Evolutionary conservation across 495 filamentous ascomycete species (phyloP).

Genomic region (Xylaria grammica): DNA sequence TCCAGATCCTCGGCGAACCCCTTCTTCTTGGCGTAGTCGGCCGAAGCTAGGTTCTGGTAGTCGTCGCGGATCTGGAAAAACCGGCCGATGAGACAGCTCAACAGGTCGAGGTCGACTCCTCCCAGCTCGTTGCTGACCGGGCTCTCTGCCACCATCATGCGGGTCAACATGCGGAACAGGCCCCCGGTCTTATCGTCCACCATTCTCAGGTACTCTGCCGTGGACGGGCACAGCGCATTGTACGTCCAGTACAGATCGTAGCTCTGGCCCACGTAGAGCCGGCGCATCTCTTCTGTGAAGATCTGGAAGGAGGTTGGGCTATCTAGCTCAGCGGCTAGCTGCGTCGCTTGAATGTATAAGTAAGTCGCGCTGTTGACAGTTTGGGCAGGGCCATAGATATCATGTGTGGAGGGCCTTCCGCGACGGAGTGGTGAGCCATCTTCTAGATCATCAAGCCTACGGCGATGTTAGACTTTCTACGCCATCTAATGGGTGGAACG

Average conservation of each 20-base stretch:
- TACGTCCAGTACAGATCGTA: conserved; percentile 46
- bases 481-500: not conserved
- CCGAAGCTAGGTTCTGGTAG: conserved; percentile 41
- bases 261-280: conserved; percentile 39
- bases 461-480: not conserved
- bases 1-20: conserved; percentile 20
- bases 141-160: conserved; percentile 37
- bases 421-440: conserved; percentile 46
- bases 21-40: conserved; percentile 15
- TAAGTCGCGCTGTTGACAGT: conserved; percentile 61
- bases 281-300: conserved; percentile 34
- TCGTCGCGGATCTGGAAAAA: conserved; percentile 49
- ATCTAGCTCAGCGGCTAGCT: not conserved
- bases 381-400: conserved; percentile 44
- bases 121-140: conserved; percentile 25
- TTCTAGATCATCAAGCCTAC: conserved; percentile 48
- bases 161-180: conserved; percentile 39
- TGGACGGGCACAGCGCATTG: conserved; percentile 34
- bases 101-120: conserved; percentile 18
- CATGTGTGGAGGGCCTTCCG: conserved; percentile 43
- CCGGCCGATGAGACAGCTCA: conserved; percentile 30
- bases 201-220: conserved; percentile 47
- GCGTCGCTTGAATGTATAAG: conserved; percentile 1
- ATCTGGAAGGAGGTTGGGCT: conserved; percentile 2
- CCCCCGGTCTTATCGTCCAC: conserved; percentile 46